A percentile compares a stretch with the other conserved stretches of the same genome.
phyloP scores from a whole-genome alignment of 164 flowering plant species.

The Houttuynia cordata region DNA sequence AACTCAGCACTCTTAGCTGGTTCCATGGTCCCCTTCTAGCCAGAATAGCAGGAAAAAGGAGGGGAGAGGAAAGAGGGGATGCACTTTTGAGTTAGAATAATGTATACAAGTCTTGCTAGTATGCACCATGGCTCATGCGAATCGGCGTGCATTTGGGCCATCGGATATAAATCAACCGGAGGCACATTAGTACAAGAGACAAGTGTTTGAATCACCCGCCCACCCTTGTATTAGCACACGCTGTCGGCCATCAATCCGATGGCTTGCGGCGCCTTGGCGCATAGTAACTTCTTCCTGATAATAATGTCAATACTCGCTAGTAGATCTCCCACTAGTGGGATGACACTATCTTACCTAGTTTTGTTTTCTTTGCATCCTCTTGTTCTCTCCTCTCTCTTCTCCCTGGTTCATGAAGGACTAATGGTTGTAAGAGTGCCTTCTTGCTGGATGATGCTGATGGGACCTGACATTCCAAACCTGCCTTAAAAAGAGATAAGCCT shows the following conservation, averaged over 20 bases:
- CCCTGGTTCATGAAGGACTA: constrained; percentile 5
- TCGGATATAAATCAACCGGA: too few relatives aligned
- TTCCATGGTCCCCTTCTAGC: background rate
- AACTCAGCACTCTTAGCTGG: background rate
- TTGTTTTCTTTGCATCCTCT: too few relatives aligned
- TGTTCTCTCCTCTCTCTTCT: too few relatives aligned
- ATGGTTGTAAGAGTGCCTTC: constrained; percentile 19
- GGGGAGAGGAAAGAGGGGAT: background rate
- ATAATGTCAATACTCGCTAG: background rate
- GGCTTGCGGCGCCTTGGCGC: too few relatives aligned
- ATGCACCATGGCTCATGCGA: too few relatives aligned
- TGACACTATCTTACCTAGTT: background rate
- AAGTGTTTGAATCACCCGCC: too few relatives aligned
- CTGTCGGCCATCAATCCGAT: too few relatives aligned
- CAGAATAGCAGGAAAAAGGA: background rate
- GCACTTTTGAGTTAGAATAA: background rate
- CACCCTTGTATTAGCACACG: too few relatives aligned
- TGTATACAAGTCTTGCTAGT: too few relatives aligned
- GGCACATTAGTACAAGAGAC: too few relatives aligned
- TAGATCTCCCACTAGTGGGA: background rate
- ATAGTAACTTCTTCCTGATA: too few relatives aligned
- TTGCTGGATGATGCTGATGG: constrained; percentile 14
- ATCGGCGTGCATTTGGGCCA: too few relatives aligned
- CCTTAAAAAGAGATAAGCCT: constrained; percentile 2
- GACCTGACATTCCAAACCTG: constrained; percentile 19